Evolutionary conservation across 2,329 filamentous ascomycete genomes (phyloP).

Genomic region (Phyllosticta citriasiana): DNA sequence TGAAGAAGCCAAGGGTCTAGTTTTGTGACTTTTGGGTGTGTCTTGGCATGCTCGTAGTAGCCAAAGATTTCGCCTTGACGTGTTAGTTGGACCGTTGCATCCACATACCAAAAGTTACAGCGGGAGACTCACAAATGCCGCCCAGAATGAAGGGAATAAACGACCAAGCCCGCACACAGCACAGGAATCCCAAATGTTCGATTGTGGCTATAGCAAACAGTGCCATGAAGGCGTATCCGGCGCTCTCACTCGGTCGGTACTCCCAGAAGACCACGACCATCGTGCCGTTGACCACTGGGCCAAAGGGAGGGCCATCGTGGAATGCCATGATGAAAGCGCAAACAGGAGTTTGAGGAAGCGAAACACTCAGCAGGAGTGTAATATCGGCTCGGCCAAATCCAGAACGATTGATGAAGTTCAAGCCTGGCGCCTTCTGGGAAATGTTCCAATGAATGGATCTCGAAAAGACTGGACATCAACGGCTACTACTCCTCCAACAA

Average conservation of each 20-base stretch:
- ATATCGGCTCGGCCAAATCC: no score
- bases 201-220: conserved; percentile 20
- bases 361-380: background rate
- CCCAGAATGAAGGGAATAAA: conserved; percentile 43
- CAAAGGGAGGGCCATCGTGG: background rate
- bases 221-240: conserved; percentile 21
- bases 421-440: background rate
- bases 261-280: background rate
- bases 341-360: no score
- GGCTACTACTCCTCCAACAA: background rate
- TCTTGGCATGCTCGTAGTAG: conserved; percentile 35
- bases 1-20: conserved; percentile 35
- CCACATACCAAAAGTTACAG: background rate
- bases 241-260: background rate
- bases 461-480: background rate
- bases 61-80: conserved; percentile 40
- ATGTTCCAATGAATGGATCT: background rate
- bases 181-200: conserved; percentile 29
- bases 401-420: background rate
- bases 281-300: background rate
- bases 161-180: conserved; percentile 37
- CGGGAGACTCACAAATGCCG: conserved; percentile 33
- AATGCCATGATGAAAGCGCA: background rate
- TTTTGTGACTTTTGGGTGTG: conserved; percentile 20
- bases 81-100: background rate